phyloP scores from a whole-genome alignment of 2,329 filamentous ascomycete species.

The Diplodia mutila region DNA sequence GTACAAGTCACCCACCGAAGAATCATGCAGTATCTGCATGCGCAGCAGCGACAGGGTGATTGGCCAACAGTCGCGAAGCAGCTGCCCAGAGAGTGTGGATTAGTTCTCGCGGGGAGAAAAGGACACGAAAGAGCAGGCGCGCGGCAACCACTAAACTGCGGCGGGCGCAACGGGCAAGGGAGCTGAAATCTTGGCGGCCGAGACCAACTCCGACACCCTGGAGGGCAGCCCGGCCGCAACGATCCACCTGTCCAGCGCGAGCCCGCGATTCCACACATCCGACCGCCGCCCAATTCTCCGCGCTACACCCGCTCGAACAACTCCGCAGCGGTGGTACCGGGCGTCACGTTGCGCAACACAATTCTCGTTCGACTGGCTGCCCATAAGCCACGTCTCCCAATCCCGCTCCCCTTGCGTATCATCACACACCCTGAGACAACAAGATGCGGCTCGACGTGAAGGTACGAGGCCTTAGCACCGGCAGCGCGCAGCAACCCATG shows the following conservation, averaged over 20 bases:
- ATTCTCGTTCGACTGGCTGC: conserved; percentile 38
- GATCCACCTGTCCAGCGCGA: conserved; percentile 21
- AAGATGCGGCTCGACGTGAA: conserved; percentile 54
- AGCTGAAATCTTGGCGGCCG: conserved; percentile 22
- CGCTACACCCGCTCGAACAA: neutral
- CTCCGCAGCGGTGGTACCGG: conserved; percentile 11
- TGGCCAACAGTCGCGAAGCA: neutral
- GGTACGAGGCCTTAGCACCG: conserved; percentile 34
- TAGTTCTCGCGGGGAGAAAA: neutral
- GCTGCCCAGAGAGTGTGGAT: neutral
- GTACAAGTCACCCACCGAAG: neutral
- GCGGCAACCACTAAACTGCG: neutral
- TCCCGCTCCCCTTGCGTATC: conserved; percentile 37
- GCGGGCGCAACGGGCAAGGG: neutral
- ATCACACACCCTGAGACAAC: conserved; percentile 30
- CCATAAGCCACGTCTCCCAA: conserved; percentile 45
- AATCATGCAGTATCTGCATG: neutral
- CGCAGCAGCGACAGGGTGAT: neutral
- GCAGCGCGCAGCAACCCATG: conserved; percentile 5
- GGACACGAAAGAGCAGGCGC: neutral
- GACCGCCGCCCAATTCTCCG: conserved; percentile 5
- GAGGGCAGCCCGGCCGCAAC: conserved; percentile 11
- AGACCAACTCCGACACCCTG: conserved; percentile 18
- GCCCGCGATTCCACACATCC: conserved; percentile 3
- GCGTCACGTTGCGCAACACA: conserved; percentile 15